Base-by-base conservation (phyloP, 2,329 filamentous ascomycete species). In the Botryotinia calthae region DNA sequence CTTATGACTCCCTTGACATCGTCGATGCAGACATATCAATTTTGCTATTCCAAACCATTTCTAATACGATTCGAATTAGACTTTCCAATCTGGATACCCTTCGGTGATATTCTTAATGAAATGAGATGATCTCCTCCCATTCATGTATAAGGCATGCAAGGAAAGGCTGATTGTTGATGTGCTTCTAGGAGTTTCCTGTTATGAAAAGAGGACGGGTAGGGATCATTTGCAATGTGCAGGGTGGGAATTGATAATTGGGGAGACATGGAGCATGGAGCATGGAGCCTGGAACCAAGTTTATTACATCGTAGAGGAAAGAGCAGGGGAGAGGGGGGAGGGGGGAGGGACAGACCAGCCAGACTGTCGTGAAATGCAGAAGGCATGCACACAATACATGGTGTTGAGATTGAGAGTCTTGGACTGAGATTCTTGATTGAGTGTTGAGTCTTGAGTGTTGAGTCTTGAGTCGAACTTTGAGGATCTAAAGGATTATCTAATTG, bases 31-130 rank as follows among this genome's bases (percentile, higher is more conserved):
- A 54, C 58, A 54, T 18, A 2, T 31, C 18, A 34, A 25, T 37
- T 37, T 54, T 56, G 48, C 56, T 40, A 54, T 40, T n/a, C n/a
- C 31, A 6, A 18, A 1, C 40, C 25, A 28, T 67, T 54, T 40
- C 16, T 10, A 20, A 66, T 51, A 22, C 25, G 31, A 42, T 54
- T 28, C 18, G 25, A 18, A 67, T 22, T 56, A 56, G 31, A 42
- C 34, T 54, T 54, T 40, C 31, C 7, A 40, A n/a, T 40, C 25
- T 42, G 25, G 16, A 44, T 25, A 28, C 7, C 37, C 37, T 42
- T 67, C 64, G 48, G 64, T 34, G 48, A 56, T 67, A n/a, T 56
- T n/a, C 48, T 22, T n/a, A 42, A 42, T 42, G 48, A 67, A 67
- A 67, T 67, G 48, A 67, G 28, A 31, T 65, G 42, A 54, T 54